These are phyloP conservation scores for Eucalyptus pauciflora DNA, from an alignment of 345 rosid genomes.

Conservation along the genomic window DNA sequence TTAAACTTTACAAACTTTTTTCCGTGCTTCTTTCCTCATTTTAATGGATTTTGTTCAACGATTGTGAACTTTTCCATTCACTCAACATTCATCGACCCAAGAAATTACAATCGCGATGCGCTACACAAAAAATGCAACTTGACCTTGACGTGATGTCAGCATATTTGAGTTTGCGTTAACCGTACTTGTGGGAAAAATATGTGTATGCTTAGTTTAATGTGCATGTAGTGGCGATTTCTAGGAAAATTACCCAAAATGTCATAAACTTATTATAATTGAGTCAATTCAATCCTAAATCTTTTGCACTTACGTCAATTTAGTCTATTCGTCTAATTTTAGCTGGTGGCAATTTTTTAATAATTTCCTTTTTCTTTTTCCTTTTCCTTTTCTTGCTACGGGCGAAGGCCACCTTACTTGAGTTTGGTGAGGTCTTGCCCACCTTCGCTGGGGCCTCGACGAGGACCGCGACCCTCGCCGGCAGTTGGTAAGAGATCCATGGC, in stretches of 20 bases:
- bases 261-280: too few relatives aligned
- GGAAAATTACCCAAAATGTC: too few relatives aligned
- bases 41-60: not conserved
- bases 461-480: fast-evolving
- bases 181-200: not conserved
- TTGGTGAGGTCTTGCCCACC: too few relatives aligned
- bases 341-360: too few relatives aligned
- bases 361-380: too few relatives aligned
- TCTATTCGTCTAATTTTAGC: fast-evolving
- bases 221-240: not conserved
- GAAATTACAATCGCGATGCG: not conserved
- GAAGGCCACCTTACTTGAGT: fast-evolving
- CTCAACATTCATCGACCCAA: not conserved
- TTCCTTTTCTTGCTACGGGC: too few relatives aligned
- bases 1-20: not conserved
- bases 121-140: not conserved
- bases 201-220: not conserved
- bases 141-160: not conserved
- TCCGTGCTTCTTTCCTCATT: not conserved
- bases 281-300: too few relatives aligned
- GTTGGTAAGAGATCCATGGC: too few relatives aligned
- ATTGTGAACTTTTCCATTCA: not conserved
- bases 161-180: not conserved
- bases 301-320: too few relatives aligned
- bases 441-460: fast-evolving